phyloP scores from a whole-genome alignment of 176 grass and related monocot genomes.

The Puccinellia tenuiflora region DNA sequence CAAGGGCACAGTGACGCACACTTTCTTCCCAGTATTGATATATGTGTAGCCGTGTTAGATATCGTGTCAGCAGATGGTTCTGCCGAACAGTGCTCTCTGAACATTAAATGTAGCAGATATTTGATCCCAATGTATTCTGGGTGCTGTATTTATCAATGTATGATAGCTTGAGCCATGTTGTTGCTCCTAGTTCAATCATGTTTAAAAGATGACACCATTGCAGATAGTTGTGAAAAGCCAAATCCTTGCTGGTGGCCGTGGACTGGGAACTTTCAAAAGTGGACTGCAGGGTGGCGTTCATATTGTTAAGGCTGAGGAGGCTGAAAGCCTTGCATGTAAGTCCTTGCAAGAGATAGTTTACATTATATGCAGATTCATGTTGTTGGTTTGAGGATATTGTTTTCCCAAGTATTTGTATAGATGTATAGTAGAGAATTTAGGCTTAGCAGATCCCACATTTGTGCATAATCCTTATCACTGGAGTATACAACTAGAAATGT shows the following conservation, averaged over 20 bases:
- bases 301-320: conserved; percentile 96
- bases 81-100: background rate
- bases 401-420: background rate
- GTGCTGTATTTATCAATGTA: background rate
- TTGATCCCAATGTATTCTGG: background rate
- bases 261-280: conserved; percentile 97
- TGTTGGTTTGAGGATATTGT: background rate
- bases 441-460: background rate
- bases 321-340: conserved; percentile 64
- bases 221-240: conserved; percentile 99
- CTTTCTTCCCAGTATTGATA: background rate
- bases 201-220: background rate
- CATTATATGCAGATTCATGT: background rate
- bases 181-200: conserved; percentile 1
- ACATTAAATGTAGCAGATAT: background rate
- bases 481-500: background rate
- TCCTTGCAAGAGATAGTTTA: background rate
- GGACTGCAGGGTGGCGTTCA: conserved; percentile 94
- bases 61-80: background rate
- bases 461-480: background rate
- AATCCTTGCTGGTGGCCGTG: conserved; percentile 95
- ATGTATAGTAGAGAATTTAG: background rate
- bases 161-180: background rate
- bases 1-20: background rate
- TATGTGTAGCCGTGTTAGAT: background rate